phyloP scores from a whole-genome alignment of 495 filamentous ascomycete genomes.

The Penicillium paradoxum region DNA sequence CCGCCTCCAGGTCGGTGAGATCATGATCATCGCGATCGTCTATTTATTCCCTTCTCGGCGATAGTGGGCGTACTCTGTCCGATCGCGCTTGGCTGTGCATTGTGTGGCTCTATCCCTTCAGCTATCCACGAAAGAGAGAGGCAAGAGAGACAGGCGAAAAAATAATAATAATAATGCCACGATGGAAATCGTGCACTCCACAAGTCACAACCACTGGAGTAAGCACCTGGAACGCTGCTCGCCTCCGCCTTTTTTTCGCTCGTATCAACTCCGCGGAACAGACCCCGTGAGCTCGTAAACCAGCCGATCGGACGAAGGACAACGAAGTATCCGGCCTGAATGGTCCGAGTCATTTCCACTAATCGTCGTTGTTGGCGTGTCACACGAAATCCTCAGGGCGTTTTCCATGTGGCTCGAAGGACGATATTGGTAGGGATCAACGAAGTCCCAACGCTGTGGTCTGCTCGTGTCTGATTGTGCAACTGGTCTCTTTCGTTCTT shows the following conservation, averaged over 20 bases:
- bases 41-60: conserved; percentile 21
- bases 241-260: too few relatives aligned
- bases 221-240: not conserved
- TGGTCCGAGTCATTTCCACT: not conserved
- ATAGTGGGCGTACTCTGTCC: not conserved
- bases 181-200: too few relatives aligned
- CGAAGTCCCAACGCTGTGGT: conserved; percentile 1
- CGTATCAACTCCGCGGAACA: too few relatives aligned
- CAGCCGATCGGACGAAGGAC: not conserved
- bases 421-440: not conserved
- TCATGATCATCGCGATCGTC: conserved; percentile 24
- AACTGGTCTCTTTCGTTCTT: not conserved
- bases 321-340: not conserved
- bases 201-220: too few relatives aligned
- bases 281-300: conserved; percentile 4
- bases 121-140: too few relatives aligned
- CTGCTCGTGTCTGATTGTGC: conserved; percentile 1
- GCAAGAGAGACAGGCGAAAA: too few relatives aligned
- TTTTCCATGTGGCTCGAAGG: conserved; percentile 4
- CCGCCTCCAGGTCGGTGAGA: not conserved
- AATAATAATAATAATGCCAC: too few relatives aligned
- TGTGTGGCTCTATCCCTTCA: too few relatives aligned
- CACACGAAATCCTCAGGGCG: not conserved
- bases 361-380: not conserved
- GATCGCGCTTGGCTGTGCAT: conserved; percentile 5